Conservation (phyloP, 1,284 basidiomycete genomes). For the Xerocomus minutiporus region DNA sequence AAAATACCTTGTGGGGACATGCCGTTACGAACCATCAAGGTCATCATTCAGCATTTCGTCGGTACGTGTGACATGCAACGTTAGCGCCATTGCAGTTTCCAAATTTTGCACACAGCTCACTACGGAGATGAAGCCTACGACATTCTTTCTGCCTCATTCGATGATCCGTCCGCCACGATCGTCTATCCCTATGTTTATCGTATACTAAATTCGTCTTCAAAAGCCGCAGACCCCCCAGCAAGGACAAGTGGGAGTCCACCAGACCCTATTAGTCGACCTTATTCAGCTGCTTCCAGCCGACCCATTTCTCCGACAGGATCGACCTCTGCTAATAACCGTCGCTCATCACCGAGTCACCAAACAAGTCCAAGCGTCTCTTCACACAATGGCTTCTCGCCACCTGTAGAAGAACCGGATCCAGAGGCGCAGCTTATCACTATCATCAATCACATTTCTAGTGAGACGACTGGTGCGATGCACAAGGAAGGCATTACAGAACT, state of each 20-base stretch:
- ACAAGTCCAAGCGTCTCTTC: constrained; percentile 67
- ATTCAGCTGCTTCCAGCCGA: constrained; percentile 56
- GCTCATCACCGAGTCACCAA: constrained; percentile 55
- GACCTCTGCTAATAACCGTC: constrained; percentile 49
- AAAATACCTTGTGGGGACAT: constrained; percentile 94
- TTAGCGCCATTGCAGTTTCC: constrained; percentile 10
- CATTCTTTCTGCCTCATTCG: constrained; percentile 69
- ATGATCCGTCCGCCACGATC: constrained; percentile 78
- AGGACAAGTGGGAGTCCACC: constrained; percentile 39
- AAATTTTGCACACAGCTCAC: constrained; percentile 51
- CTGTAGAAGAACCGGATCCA: constrained; percentile 70
- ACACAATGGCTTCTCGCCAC: constrained; percentile 45
- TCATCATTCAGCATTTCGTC: constrained; percentile 93
- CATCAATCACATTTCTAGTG: constrained; percentile 87
- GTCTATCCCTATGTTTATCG: constrained; percentile 84
- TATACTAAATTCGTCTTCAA: constrained; percentile 69
- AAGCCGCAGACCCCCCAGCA: constrained; percentile 35
- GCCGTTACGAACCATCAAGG: constrained; percentile 96
- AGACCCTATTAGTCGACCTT: constrained; percentile 41
- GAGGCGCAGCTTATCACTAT: constrained; percentile 78
- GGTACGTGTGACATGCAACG: constrained; percentile 50
- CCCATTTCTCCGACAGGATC: constrained; percentile 61
- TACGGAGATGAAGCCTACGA: constrained; percentile 80
- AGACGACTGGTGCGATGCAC: constrained; percentile 76
- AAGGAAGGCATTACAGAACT: constrained; percentile 94